A percentile compares a stretch with the other conserved stretches of the same genome.
Conservation (phyloP, 129 eudicot species). For the Arctium minus region DNA sequence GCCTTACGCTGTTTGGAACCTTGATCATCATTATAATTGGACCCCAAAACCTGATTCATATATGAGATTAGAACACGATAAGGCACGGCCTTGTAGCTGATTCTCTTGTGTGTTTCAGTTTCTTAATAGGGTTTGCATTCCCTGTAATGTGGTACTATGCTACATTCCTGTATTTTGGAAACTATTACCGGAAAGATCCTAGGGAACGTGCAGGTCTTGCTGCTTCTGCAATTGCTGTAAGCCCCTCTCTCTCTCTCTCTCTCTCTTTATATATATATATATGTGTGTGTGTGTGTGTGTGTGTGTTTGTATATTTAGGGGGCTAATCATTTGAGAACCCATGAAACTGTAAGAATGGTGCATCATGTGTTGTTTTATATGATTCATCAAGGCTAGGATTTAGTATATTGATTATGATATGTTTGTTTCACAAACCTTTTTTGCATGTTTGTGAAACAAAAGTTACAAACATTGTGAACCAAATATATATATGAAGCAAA, state of each 20-base stretch:
- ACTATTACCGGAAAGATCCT: conserved; percentile 94
- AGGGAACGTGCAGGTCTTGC: conserved; percentile 99
- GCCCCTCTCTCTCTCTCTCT: conserved; percentile 2
- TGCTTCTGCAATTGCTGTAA: conserved; percentile 94
- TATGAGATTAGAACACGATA: too few relatives aligned
- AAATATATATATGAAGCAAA: too few relatives aligned
- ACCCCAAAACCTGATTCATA: too few relatives aligned
- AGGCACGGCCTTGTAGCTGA: not conserved
- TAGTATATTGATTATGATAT: too few relatives aligned
- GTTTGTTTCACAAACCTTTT: not conserved
- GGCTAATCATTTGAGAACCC: not conserved
- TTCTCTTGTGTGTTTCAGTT: conserved; percentile 32
- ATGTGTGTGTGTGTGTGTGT: not conserved
- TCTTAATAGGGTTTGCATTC: conserved; percentile 66
- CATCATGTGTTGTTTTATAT: not conserved
- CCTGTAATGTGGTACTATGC: conserved; percentile 93
- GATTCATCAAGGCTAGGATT: not conserved
- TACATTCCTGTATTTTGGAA: conserved; percentile 76
- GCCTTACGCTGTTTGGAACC: too few relatives aligned
- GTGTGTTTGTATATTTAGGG: too few relatives aligned
- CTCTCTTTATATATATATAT: not conserved
- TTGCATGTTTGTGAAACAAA: not conserved
- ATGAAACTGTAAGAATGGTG: not conserved
- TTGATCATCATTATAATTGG: too few relatives aligned
- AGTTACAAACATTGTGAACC: not conserved